Evolutionary conservation across 306 rosid genomes (phyloP), one percentile per base, ranked within the genome.

Genomic region (Quercus alba): DNA sequence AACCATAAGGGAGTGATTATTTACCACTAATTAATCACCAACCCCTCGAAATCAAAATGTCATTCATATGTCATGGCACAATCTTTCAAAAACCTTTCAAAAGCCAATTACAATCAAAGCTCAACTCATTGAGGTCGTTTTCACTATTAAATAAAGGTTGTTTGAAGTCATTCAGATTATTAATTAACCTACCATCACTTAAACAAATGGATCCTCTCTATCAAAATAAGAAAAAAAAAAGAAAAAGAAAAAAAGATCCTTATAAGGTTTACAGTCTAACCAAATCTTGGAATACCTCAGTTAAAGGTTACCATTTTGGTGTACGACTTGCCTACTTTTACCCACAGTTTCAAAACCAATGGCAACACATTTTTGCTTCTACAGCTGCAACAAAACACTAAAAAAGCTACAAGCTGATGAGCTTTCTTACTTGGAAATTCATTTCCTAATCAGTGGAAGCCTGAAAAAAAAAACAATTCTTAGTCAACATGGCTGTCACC

Each of bases 401-500:
- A 35, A 61, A 4, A 25, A 28, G 26, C 17, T 11, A 25, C 35
- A 26, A 26, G 41, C 11, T 14, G 23, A 17, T 46, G 23, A 17
- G 70, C 41, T 63, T 28, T 63, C 44, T 63, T 15, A 25, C n/a
- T 28, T 26, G 70, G 12, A 67, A 67, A 67, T 18, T 67, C 52
- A 33, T 21, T 44, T 57, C n/a, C 52, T 20, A 54, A 1, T 61
- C 28, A 31, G 35, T 7, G 33, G 62, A 59, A 72, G 72, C 79
- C 66, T 76, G 30, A 71, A 75, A 66, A 56, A 63, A 63, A 63
- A 63, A 8, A 56, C 28, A 33, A 6, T 31, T 31, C 23, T 25
- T 72, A 5, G 83, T 81, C 87, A 77, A 84, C 35, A 28, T 51
- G 38, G 70, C 69, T 72, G 58, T 81, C 78, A 26, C 76, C 30